Base-by-base conservation (phyloP, 1,139 yeast species). In the Saccharomyces uvarum region DNA sequence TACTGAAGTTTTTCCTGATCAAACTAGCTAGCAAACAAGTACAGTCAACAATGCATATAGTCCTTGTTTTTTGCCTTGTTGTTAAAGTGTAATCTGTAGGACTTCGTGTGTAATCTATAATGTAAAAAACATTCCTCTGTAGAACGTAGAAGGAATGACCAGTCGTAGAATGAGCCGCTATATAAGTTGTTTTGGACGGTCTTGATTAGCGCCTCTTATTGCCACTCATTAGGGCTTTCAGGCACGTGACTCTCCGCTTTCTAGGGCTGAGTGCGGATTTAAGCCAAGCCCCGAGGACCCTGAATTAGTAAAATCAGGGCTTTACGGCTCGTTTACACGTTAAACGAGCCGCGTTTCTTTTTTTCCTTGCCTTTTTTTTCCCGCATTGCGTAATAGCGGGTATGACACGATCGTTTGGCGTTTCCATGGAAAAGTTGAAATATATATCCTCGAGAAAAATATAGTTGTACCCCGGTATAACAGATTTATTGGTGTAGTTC, bases 391-490 rank as follows among this genome's bases (percentile, higher is more conserved):
- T 38, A 38, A 47, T 28, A 19, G 32, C 48, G 21, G 48, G 32
- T 47, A 28, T 28, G 5, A 28, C 29, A 14, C 19, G 19, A 26
- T 21, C 48, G 29, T 47, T 27, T 47, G 48, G 32, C 48, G 48
- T 28, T 47, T 14, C 32, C 19, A 38, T 38, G 44, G 44, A 38
- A 38, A 38, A 38, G 24, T 19, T 5, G 24, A 38, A 38, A 4
- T 38, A 38, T 38, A 38, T 38, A 38, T 38, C 44, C 44, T 38
- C 26, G 44, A 38, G 44, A 11, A 38, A 16, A 38, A 32, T 79
- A 29, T 88, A 81, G 61, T 95, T 87, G 6, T 65, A 86, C 84
- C 57, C 24, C 24, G 19, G 9, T 38, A 9, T 14, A 11, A 3
- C 3, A 19, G 24, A 2, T 11, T 24, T 24, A 4, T 4, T 24